Conservation (phyloP, 371 early-diverging fungal species). For the Rhizomucor pusillus region DNA sequence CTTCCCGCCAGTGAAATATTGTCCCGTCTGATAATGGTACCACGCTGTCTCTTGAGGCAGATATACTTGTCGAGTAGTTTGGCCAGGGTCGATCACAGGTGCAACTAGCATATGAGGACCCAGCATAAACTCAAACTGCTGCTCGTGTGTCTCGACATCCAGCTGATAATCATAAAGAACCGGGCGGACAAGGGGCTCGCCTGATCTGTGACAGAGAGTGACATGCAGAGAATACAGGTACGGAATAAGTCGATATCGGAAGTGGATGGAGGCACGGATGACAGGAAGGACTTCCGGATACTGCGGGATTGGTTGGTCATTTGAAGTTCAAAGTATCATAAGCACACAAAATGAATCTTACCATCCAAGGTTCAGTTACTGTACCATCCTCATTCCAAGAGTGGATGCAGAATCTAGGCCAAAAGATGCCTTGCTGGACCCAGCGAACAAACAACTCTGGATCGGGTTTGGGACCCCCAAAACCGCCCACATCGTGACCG, state of each 20-base stretch:
- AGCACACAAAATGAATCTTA: slow-evolving; percentile 6
- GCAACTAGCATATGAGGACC: slow-evolving; percentile 53
- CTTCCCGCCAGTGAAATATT: slow-evolving; percentile 22
- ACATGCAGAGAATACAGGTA: slow-evolving; percentile 53
- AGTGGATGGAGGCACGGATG: slow-evolving; percentile 52
- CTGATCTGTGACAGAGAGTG: slow-evolving; percentile 21
- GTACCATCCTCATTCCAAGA: slow-evolving; percentile 57
- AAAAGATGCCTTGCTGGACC: slow-evolving; percentile 64
- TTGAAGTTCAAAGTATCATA: not conserved
- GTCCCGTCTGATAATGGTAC: slow-evolving; percentile 42
- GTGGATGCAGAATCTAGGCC: slow-evolving; percentile 62
- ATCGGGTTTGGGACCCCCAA: slow-evolving; percentile 55
- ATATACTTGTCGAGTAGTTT: slow-evolving; percentile 26
- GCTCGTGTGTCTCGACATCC: slow-evolving; percentile 37
- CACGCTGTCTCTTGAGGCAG: slow-evolving; percentile 33
- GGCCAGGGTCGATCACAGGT: slow-evolving; percentile 37
- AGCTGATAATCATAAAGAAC: slow-evolving; percentile 51
- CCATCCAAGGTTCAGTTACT: slow-evolving; percentile 66
- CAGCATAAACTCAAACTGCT: slow-evolving; percentile 56
- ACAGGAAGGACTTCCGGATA: slow-evolving; percentile 44
- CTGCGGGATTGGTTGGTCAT: slow-evolving; percentile 6
- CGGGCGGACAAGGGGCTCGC: slow-evolving; percentile 56
- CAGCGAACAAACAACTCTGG: slow-evolving; percentile 61
- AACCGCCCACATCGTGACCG: slow-evolving; percentile 68
- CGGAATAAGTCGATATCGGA: slow-evolving; percentile 56